phyloP scores from a whole-genome alignment of 331 rosid species.

The Malus hybrid region DNA sequence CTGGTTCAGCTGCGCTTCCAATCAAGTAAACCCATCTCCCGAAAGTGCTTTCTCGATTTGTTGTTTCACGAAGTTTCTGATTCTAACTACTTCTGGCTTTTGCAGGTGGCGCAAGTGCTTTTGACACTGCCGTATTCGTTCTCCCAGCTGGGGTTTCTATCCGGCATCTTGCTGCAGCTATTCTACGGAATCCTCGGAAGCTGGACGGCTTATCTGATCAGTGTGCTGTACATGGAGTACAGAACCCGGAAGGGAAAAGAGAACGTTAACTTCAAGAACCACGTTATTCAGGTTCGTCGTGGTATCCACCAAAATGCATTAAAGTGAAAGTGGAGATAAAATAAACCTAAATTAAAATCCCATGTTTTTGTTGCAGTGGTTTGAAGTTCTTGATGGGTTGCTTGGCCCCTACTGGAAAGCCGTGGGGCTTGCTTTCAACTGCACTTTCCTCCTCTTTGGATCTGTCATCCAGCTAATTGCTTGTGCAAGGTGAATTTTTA shows the following conservation, averaged over 20 bases:
- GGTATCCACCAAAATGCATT: background rate
- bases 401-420: conserved; percentile 91
- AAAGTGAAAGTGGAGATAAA: background rate
- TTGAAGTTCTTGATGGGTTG: conserved; percentile 93
- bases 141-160: conserved; percentile 86
- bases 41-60: background rate
- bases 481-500: conserved; percentile 66
- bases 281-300: conserved; percentile 77
- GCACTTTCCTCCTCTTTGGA: conserved; percentile 94
- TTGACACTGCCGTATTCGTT: conserved; percentile 87
- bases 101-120: conserved; percentile 90
- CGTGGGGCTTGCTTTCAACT: conserved; percentile 80
- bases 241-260: conserved; percentile 86
- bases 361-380: conserved; percentile 53
- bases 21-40: conserved; percentile 48
- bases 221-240: conserved; percentile 84
- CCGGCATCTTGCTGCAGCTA: conserved; percentile 74
- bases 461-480: conserved; percentile 96
- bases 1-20: conserved; percentile 98
- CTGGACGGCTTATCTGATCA: conserved; percentile 96
- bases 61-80: background rate
- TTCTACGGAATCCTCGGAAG: conserved; percentile 89
- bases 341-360: background rate
- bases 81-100: background rate
- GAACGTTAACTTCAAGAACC: conserved; percentile 81